A percentile compares a stretch with the other conserved stretches of the same genome.
Conservation (phyloP, 1,284 basidiomycete genomes). For the Papiliotrema flavescens region DNA sequence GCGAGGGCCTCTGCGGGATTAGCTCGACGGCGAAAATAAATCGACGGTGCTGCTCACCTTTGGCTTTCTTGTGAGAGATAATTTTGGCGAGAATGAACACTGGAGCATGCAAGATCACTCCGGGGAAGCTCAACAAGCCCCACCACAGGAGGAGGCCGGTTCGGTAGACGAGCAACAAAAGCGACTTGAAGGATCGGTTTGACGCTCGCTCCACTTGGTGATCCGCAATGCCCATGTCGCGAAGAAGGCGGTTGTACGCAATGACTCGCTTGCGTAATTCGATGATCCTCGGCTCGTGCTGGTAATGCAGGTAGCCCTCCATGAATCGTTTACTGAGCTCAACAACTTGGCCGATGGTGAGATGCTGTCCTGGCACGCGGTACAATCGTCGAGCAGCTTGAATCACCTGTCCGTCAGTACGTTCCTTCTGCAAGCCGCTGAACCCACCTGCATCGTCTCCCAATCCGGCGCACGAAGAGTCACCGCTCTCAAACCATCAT, state of each 20-base stretch:
- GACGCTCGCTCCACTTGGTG: constrained; percentile 88
- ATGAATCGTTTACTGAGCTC: constrained; percentile 93
- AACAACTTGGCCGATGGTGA: constrained; percentile 93
- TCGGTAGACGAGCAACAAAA: constrained; percentile 82
- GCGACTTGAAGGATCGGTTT: constrained; percentile 79
- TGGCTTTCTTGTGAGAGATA: constrained; percentile 85
- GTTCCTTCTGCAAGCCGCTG: no score
- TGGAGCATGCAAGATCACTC: constrained; percentile 90
- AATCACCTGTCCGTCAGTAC: constrained; percentile 59
- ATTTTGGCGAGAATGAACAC: constrained; percentile 91
- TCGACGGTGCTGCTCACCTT: constrained; percentile 56
- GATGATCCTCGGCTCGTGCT: constrained; percentile 86
- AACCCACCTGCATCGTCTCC: constrained; percentile 88
- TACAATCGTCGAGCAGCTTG: constrained; percentile 95
- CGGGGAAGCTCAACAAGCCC: constrained; percentile 84
- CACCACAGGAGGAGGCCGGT: constrained; percentile 76
- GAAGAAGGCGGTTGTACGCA: constrained; percentile 85
- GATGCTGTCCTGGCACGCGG: constrained; percentile 88
- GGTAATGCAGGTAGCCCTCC: constrained; percentile 89
- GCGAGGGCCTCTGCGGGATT: constrained; percentile 78
- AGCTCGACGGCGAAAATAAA: not conserved
- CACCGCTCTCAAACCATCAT: constrained; percentile 94
- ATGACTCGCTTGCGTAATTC: constrained; percentile 79
- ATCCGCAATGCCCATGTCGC: constrained; percentile 93
- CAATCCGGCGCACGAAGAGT: constrained; percentile 95